Evolutionary conservation across 805 yeast genomes (phyloP).

Genomic region (Kodamaea leandrae): DNA sequence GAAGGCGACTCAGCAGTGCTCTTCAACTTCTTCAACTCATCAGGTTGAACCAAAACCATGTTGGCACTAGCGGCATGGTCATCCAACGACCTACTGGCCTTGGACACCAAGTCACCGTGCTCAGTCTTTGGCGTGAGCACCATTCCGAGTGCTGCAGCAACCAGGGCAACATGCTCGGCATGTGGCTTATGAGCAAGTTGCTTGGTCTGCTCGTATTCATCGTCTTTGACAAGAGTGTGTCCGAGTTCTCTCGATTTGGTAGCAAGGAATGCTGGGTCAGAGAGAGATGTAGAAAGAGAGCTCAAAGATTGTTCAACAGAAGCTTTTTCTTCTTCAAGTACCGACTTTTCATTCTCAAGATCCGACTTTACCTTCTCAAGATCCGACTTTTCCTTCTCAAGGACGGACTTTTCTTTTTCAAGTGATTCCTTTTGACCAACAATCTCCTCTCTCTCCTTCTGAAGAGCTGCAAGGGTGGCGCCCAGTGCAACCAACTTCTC

Average conservation of each 20-base stretch:
- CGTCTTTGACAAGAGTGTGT: conserved; percentile 3
- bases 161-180: conserved; percentile 10
- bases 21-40: conserved; percentile 17
- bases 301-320: not conserved
- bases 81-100: conserved; percentile 22
- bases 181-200: conserved; percentile 14
- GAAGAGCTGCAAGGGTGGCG: no score
- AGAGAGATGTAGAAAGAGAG: no score
- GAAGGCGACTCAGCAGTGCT: conserved; percentile 12
- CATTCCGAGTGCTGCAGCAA: conserved; percentile 12
- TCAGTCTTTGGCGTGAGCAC: conserved; percentile 14
- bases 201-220: conserved; percentile 3
- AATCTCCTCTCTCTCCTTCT: no score
- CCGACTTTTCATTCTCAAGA: not conserved
- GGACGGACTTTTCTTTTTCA: no score
- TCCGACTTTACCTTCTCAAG: not conserved
- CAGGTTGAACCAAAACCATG: conserved; percentile 19
- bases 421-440: no score
- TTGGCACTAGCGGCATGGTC: conserved; percentile 14
- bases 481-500: no score
- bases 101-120: conserved; percentile 47
- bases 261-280: not conserved
- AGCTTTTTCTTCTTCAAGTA: not conserved
- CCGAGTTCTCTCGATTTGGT: conserved; percentile 3
- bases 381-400: not conserved